phyloP scores from a whole-genome alignment of 2,329 filamentous ascomycete genomes.

The Metarhizium brunneum region DNA sequence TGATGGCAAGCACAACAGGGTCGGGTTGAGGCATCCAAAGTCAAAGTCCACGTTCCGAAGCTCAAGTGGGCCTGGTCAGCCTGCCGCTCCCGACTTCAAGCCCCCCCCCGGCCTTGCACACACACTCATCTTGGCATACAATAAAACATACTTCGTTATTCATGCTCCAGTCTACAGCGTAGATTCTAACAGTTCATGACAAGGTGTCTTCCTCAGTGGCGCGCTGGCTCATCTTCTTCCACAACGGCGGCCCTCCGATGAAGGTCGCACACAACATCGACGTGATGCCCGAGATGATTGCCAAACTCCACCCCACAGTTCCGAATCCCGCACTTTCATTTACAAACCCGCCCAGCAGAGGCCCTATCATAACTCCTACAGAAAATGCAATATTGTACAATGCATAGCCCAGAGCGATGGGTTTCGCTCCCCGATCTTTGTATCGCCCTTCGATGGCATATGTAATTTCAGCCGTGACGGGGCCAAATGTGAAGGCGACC shows the following conservation, averaged over 20 bases:
- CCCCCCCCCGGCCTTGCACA: too few relatives aligned
- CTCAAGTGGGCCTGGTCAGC: too few relatives aligned
- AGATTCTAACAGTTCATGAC: not conserved
- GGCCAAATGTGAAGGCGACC: constrained; percentile 21
- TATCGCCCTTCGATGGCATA: constrained; percentile 18
- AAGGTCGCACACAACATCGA: constrained; percentile 18
- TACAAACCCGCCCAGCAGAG: constrained; percentile 25
- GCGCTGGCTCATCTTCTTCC: constrained; percentile 4
- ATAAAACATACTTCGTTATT: not conserved
- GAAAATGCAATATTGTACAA: constrained; percentile 27
- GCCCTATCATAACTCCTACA: constrained; percentile 21
- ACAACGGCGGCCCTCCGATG: constrained; percentile 16
- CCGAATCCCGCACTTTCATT: constrained; percentile 22
- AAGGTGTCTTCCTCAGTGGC: not conserved
- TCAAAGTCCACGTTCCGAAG: too few relatives aligned
- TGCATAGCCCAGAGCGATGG: constrained; percentile 25
- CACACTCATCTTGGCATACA: too few relatives aligned
- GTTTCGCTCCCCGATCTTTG: constrained; percentile 9
- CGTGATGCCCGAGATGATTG: constrained; percentile 18
- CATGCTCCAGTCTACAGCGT: not conserved
- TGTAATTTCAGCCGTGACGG: constrained; percentile 27
- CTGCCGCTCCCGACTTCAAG: too few relatives aligned
- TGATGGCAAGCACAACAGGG: too few relatives aligned
- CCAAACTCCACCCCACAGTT: constrained; percentile 23
- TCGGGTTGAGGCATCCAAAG: too few relatives aligned